Base-by-base conservation (phyloP, 768 basidiomycete species). In the Punctularia strigosozonata region DNA sequence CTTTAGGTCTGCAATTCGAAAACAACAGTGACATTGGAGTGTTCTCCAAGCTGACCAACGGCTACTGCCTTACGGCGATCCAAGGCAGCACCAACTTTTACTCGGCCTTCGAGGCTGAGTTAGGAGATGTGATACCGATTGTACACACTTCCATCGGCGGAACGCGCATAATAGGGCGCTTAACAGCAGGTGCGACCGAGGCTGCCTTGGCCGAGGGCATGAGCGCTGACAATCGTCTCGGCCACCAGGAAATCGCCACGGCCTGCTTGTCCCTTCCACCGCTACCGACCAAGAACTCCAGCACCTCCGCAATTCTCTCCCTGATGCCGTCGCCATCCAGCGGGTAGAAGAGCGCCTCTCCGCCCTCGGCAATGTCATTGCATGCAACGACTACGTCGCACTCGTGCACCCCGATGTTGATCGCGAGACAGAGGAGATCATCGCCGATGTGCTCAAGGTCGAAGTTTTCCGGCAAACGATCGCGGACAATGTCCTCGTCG, bases 381-480 rank as follows among this genome's bases (percentile, higher is more conserved):
- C 89, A 10, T 92, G 88, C 65, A 99, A 98, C 61, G 95, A 99
- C 65, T 86, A 98, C 53, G 94, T 99, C 48, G 95, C 95, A 6
- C 81, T 99, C 50, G 95, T 98, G 19, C 95, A 99, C 59, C 95
- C 95, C 6, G 95, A 99, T 48, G 65, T 98, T 43, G 95, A 98
- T 64, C 78, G 95, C 45, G 95, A 98, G 63, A 99, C 95, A 18
- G 95, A 99, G 56, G 95, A 99, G 62, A 98, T 99, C 64, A 97
- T 99, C 61, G 95, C 95, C 21, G 95, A 99, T 58, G 89, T 95
- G 15, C 75, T 99, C 49, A 98, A 98, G 61, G 95, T 98, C 45
- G 95, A 99, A 58, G 95, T 98, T 4, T 99, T 99, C 67, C 72
- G 95, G 35, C 95, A 99, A 60, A 99, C 91, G 7, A 70, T 99